These are phyloP conservation scores for Dipteronia dyeriana DNA, from an alignment of 345 rosid species.

Conservation along the genomic window DNA sequence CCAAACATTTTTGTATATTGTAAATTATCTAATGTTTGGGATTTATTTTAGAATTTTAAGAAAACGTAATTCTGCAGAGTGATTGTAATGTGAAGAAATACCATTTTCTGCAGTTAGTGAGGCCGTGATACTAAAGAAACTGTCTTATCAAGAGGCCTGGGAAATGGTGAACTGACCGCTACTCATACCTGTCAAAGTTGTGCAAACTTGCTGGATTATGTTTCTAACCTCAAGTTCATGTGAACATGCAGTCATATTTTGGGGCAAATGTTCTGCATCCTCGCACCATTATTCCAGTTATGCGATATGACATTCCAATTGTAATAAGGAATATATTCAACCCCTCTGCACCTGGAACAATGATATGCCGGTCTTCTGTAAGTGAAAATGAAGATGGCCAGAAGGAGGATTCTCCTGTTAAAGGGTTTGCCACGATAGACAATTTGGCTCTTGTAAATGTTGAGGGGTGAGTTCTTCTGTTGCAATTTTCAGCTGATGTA, in stretches of 20 bases:
- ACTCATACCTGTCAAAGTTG: slow-evolving; percentile 25
- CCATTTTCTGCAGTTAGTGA: slow-evolving; percentile 74
- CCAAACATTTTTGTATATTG: not conserved
- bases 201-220: slow-evolving; percentile 11
- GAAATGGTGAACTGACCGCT: slow-evolving; percentile 74
- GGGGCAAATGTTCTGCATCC: slow-evolving; percentile 99
- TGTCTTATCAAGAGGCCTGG: slow-evolving; percentile 99
- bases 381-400: slow-evolving; percentile 52
- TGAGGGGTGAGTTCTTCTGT: slow-evolving; percentile 71
- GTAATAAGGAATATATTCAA: slow-evolving; percentile 91
- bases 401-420: slow-evolving; percentile 60
- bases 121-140: slow-evolving; percentile 80
- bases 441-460: slow-evolving; percentile 96
- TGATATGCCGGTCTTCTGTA: slow-evolving; percentile 56
- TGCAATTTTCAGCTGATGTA: slow-evolving; percentile 6
- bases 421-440: slow-evolving; percentile 97
- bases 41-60: slow-evolving; percentile 1
- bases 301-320: slow-evolving; percentile 90
- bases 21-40: not conserved
- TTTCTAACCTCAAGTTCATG: slow-evolving; percentile 28
- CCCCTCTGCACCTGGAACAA: slow-evolving; percentile 88
- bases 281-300: slow-evolving; percentile 96
- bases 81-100: slow-evolving; percentile 14
- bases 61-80: slow-evolving; percentile 13
- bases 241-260: slow-evolving; percentile 87